Conservation (phyloP, 1,284 basidiomycete species). For the Trametes pubescens region DNA sequence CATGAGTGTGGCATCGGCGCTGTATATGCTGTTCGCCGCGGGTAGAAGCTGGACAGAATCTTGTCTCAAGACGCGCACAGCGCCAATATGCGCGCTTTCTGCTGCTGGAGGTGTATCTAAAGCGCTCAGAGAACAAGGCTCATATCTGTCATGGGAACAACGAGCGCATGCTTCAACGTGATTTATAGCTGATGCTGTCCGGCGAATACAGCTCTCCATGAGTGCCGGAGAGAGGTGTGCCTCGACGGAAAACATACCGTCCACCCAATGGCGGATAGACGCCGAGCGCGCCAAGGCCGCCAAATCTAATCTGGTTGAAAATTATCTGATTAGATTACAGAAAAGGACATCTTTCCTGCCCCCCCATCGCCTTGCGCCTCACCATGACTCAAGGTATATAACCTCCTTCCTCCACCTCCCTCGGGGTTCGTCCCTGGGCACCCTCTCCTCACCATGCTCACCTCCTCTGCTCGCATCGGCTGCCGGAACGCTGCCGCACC, state of each 20-base stretch:
- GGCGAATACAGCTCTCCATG: not conserved
- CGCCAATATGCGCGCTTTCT: constrained; percentile 16
- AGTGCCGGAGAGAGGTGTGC: constrained; percentile 2
- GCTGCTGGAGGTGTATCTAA: constrained; percentile 9
- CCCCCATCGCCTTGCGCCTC: constrained; percentile 2
- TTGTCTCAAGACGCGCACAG: not conserved
- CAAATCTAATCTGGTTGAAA: constrained; percentile 23
- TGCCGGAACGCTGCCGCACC: constrained; percentile 18
- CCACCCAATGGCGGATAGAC: constrained; percentile 27
- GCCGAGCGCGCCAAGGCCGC: constrained; percentile 17
- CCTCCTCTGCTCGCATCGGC: constrained; percentile 30
- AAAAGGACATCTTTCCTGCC: constrained; percentile 10
- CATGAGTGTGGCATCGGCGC: not conserved
- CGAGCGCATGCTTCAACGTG: constrained; percentile 5
- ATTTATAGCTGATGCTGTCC: constrained; percentile 1
- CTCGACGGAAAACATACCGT: constrained; percentile 4
- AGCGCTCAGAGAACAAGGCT: not conserved
- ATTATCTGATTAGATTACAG: constrained; percentile 32
- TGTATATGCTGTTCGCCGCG: constrained; percentile 14
- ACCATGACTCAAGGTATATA: constrained; percentile 33
- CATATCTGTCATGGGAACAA: not conserved
- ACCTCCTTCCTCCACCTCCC: constrained; percentile 13
- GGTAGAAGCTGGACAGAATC: not conserved
- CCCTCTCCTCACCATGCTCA: constrained; percentile 29
- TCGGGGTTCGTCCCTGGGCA: constrained; percentile 15